Percentiles rank a stretch among this genome's conserved stretches.
These are phyloP conservation scores for Solanum dulcamara DNA, from an alignment of 257 asterid species.

Conservation along the genomic window DNA sequence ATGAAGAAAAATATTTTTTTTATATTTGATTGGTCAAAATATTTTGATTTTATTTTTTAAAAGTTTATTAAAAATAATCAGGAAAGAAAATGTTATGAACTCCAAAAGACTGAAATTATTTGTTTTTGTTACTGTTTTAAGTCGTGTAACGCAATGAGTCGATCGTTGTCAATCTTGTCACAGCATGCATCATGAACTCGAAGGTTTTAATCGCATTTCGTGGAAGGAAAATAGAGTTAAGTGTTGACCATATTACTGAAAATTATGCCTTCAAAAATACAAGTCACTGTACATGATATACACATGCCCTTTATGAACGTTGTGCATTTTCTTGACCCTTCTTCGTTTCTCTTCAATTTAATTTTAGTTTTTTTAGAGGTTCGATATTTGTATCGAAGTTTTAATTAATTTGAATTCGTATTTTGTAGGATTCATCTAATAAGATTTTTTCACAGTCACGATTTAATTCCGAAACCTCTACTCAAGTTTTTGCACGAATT, in stretches of 20 bases:
- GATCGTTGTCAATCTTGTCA: constrained; percentile 1
- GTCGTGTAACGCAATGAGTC: not conserved
- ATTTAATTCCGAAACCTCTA: no score
- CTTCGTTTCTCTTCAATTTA: not conserved
- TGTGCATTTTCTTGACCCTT: not conserved
- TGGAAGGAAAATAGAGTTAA: not conserved
- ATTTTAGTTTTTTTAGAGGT: not conserved
- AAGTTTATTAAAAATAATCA: not conserved
- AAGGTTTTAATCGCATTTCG: not conserved
- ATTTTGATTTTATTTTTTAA: not conserved
- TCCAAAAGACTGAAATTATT: no score
- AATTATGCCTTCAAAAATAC: not conserved
- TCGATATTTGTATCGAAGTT: not conserved
- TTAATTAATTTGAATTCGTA: not conserved
- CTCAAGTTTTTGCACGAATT: not conserved
- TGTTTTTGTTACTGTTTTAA: not conserved
- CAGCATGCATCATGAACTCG: not conserved
- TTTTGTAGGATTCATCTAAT: not conserved
- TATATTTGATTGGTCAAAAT: not conserved
- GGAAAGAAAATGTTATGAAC: no score
- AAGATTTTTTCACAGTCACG: not conserved
- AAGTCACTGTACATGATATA: not conserved
- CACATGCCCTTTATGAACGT: not conserved
- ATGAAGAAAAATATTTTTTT: not conserved
- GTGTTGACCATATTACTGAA: not conserved